Evolutionary conservation across 2,329 filamentous ascomycete genomes (phyloP), one percentile per base, ranked within the genome.

Genomic region (Neonectria magnoliae): DNA sequence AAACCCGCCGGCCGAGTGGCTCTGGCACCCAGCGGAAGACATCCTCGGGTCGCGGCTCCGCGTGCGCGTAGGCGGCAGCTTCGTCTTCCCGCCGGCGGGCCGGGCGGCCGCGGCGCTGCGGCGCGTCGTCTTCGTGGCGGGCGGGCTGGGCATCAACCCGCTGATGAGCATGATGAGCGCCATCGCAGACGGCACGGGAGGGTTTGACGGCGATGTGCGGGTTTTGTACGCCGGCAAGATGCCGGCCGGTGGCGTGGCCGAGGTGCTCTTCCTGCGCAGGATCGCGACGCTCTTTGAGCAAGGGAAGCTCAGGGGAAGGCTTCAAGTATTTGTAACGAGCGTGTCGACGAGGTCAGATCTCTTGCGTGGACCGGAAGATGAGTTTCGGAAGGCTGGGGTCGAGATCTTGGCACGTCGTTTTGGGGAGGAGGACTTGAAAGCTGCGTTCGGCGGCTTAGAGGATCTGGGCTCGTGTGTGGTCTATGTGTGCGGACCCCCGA

Each of bases 141-240:
- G 93, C 1, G 93, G 93, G 1, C 90, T 97, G 22, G 93, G 93
- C 0, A 90, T 97, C 61, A 97, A 97, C 72, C 93, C 93, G 0
- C 80, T 95, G 5, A 86, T 93, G 60, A 93, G 91, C 59, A 95
- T 95, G 76, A 80, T 93, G 53, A 84, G 87, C 16, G 84, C 86
- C 65, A 80, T 94, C 7, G 82, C 83, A 25, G 79, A 80, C 16
- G 36, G 48, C 42, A 42, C 38, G n/a, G 60, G n/a, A n/a, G 44
- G 42, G 11, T 58, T 76, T 22, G 33, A 18, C 13, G 59, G 61
- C 10, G 78, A 86, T 14, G 84, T 93, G 16, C 81, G 83, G 45
- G 82, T 94, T 62, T 70, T 94, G 33, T 94, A 94, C 76, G 86
- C 87, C 3, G 87, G 80, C 25, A 82, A 81, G 62, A 68, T 75